These are phyloP conservation scores for Vitis amurensis DNA, from an alignment of 164 flowering plant species.

Conservation along the genomic window DNA sequence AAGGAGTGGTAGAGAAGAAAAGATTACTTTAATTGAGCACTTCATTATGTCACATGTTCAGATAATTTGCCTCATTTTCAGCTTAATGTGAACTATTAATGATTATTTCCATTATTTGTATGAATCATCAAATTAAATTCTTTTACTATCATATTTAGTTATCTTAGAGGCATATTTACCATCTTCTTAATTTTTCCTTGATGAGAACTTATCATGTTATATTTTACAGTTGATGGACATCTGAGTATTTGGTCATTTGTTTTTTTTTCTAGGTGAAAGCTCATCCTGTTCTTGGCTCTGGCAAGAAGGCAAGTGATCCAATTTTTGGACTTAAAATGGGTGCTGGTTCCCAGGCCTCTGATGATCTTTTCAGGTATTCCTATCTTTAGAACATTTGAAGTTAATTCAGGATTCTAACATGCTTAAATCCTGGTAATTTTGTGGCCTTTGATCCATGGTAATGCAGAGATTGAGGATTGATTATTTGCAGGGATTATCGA, in stretches of 20 bases:
- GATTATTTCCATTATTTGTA: too few species aligned
- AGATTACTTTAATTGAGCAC: too few species aligned
- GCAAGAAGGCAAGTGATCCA: slow-evolving; percentile 89
- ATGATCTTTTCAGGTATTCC: slow-evolving; percentile 74
- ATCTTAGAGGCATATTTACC: too few species aligned
- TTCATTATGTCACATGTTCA: too few species aligned
- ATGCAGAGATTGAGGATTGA: slow-evolving; percentile 41
- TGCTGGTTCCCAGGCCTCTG: slow-evolving; percentile 65
- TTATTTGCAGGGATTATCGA: slow-evolving; percentile 54
- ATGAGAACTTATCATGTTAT: too few species aligned
- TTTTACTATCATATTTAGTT: background rate
- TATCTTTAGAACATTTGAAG: slow-evolving; percentile 6
- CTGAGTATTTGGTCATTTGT: too few species aligned
- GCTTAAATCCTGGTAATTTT: slow-evolving; percentile 7
- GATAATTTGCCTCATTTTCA: too few species aligned
- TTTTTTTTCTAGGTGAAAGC: slow-evolving; percentile 67
- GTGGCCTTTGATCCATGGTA: slow-evolving; percentile 21
- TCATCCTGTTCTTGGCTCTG: slow-evolving; percentile 60
- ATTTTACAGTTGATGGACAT: too few species aligned
- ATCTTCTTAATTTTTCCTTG: too few species aligned
- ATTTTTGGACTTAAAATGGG: slow-evolving; percentile 90
- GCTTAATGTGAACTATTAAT: too few species aligned
- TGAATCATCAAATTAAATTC: background rate
- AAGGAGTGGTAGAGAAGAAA: too few species aligned
- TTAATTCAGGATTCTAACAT: slow-evolving; percentile 15